Conservation (phyloP, 306 rosid genomes). For the Comarum palustre region DNA sequence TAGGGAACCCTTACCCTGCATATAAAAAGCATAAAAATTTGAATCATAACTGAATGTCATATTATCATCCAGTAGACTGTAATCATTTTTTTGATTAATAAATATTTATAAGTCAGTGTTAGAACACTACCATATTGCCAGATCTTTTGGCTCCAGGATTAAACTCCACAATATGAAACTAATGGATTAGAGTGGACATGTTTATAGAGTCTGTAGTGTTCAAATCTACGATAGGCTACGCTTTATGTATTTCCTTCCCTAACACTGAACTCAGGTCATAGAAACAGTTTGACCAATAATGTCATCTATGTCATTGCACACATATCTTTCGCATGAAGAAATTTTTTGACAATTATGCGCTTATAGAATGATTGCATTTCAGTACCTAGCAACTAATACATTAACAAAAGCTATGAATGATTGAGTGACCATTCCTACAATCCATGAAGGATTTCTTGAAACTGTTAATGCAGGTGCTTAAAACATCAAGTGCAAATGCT, state of each 20-base stretch:
- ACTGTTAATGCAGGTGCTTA: background rate
- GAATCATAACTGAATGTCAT: background rate
- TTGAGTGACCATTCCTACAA: background rate
- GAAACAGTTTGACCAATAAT: background rate
- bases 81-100: background rate
- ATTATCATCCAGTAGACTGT: background rate
- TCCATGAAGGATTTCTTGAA: background rate
- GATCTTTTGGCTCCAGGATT: background rate
- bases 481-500: background rate
- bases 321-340: background rate
- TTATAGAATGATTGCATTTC: background rate
- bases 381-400: background rate
- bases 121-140: background rate
- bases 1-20: conserved; percentile 86
- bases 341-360: background rate
- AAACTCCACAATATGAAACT: background rate
- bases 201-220: background rate
- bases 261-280: background rate
- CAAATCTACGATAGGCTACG: background rate
- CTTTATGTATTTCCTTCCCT: background rate
- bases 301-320: background rate
- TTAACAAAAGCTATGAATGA: conserved; percentile 1
- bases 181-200: background rate
- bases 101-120: background rate
- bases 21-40: background rate